Base-by-base conservation (phyloP, 441 rosid species). In the Populus hybrid region DNA sequence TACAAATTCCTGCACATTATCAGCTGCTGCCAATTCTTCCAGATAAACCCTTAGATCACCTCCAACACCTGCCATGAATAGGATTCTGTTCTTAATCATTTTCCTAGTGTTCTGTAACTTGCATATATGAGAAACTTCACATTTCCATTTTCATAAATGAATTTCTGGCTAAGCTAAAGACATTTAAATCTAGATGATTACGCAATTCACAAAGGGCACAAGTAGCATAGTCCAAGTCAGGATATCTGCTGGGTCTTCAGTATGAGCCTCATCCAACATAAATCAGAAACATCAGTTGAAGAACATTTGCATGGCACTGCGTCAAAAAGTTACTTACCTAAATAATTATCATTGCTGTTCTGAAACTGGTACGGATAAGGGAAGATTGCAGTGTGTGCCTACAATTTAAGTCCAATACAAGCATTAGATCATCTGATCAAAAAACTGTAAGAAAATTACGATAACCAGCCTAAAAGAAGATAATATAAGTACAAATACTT, bases 361-460 rank as follows among this genome's bases (percentile, higher is more conserved):
- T 72, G 83, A 83, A 83, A 89, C 63, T 70, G 84, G 92, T 85
- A 96, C 6, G 98, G 78, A 69, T 79, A 77, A 68, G 99, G 99
- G 82, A 91, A 91, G 81, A 96, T 85, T 40, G 94, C 94, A 79
- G 91, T 92, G 78, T 89, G 69, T 3, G 81, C 94, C 97, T 95
- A 78, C 24, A 82, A 76, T 36, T 76, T 68, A 69, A 38, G 26
- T 24, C 28, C 67, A 67, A 21, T 67, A 61, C 23, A 38, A 78
- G 8, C 72, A 36, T 77, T 72, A 66, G 30, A 23, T 23, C 69
- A 28, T 30, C 30, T 6, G 57, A 19, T 74, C 23, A 70, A 69
- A 68, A 76, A 8, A 11, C 50, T 63, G 70, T 11, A 42, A 67
- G 6, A 26, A 40, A 14, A 69, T n/a, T 23, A 9, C 50, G 72